Base-by-base conservation (phyloP, 202 grass and related monocot genomes). In the Tripidium arundinaceum region DNA sequence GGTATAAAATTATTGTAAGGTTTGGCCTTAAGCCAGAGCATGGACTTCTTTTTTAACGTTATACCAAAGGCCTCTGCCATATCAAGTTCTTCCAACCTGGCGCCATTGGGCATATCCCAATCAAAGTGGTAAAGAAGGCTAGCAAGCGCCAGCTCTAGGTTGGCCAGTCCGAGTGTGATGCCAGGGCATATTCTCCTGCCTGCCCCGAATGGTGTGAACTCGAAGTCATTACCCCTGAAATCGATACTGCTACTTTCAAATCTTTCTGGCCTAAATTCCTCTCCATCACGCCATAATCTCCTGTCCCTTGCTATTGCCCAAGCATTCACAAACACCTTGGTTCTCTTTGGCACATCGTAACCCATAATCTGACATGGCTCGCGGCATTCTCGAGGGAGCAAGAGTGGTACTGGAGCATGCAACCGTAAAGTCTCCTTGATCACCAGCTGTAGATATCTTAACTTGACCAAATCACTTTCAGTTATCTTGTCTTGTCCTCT, bases 61-160 rank as follows among this genome's bases (percentile, higher is more conserved):
- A 82, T 41, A 8, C 79, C 79, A 37, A 47, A 82, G 2, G 21
- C 19, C 68, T 82, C 79, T 0, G 79, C 18, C 69, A 82, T 50
- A 36, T 80, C 78, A 4, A 70, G 50, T 2, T 70, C 37, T 3
- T 49, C 60, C 10, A 6, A 0, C 19, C 16, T 42, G 5, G 4
- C 24, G 2, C 50, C 62, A 15, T 11, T 21, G 1, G 52, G 50
- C 16, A 74, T 1, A 29, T 81, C 78, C 78, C 61, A 64, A 10
- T 64, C 61, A 12, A 64, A 64, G 34, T 64, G 61, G 15, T 64
- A 64, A 19, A 64, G 61, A 9, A 64, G 61, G 7, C 61, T 64
- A 8, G 61, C 28, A 3, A 64, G 61, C 15, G 33, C 15, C 15
- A 64, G 61, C 28, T 33, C 61, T 7, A 29, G 0, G 61, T 64